Base-by-base conservation (phyloP, 2,329 filamentous ascomycete species). In the Pseudovirgaria hyperparasitica region DNA sequence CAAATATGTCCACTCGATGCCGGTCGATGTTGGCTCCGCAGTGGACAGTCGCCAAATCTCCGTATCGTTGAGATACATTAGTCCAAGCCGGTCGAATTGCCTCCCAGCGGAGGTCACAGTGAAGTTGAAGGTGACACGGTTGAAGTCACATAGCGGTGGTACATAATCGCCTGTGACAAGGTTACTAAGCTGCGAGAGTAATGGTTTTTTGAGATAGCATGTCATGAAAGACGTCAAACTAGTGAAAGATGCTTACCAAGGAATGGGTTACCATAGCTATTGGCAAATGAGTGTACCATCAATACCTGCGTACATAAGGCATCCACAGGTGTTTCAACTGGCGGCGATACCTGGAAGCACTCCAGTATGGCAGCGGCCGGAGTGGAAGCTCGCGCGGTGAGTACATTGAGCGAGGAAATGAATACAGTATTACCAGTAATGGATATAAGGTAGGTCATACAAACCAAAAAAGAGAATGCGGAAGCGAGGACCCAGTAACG, bases 21-120 rank as follows among this genome's bases (percentile, higher is more conserved):
- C 82, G 13, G 64, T 64, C 4, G 57, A 38, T 0, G 72, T 82
- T 2, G 82, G 81, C 54, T 92, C 79, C 4, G 82, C 79, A 1
- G 82, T 92, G 5, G 80, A 85, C 2, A 81, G 86, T 14, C 82
- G 65, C 62, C 79, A 90, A n/a, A 92, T 65, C 48, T 92, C 82
- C 7, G 70, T 72, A 47, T 87, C 78, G 21, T 72, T 72, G 19
- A 90, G 61, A 41, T 76, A 90, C 65, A 90, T 75, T 17, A 77
- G 52, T 4, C 72, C 82, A 6, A 87, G 62, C 20, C 82, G 68
- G 47, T 92, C 82, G 50, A 70, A 86, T 41, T 92, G 82, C 3
- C 70, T 65, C 1, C 82, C 82, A 34, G 62, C 58, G 7, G 76
- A 80, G 1, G 70, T 70, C 9, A 80, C 75, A 1, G 78, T 86